Base-by-base conservation (phyloP, 2,329 filamentous ascomycete species). In the Penicillium sclerotiorum region DNA sequence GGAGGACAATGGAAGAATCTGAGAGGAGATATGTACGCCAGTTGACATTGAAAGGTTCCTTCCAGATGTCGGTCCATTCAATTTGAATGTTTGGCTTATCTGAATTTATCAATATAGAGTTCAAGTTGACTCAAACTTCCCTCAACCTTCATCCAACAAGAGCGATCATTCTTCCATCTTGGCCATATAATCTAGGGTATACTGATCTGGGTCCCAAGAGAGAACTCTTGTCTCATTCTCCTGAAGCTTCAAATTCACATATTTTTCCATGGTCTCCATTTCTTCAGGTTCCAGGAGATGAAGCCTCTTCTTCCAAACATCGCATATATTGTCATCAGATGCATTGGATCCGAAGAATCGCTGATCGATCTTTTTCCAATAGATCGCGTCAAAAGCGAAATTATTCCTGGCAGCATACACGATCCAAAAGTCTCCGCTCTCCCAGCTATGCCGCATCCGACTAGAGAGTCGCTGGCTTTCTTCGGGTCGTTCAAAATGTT, bases 371-470 rank as follows among this genome's bases (percentile, higher is more conserved):
- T 47, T 47, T 2, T 46, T 36, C 45, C 52, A 49, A 27, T 44
- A 49, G 15, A 47, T 49, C 32, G 52, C 44, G 48, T 63, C 59
- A 46, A 63, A 61, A 6, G 58, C 53, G 52, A 54, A 64, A 36
- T 53, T 63, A n/a, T 56, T 52, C 37, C 50, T 47, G 28, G 36
- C 20, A 23, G 36, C 36, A 38, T 44, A 44, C 23, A 32, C 20
- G 13, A 44, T 44, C 41, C 41, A 35, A 33, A 44, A 35, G 21
- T 33, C 27, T 22, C 41, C 41, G 2, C 20, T 38, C 18, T 38
- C 12, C 36, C 36, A 38, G 13, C 43, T 45, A 4, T 37, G 20
- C n/a, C 15, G 20, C 43, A 45, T 45, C 32, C 20, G 43, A 45
- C n/a, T 38, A 27, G 33, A 46, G 15, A 60, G 57, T 18, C 54